Conservation (phyloP, 2,329 filamentous ascomycete genomes). For the Sporothrix phasma region DNA sequence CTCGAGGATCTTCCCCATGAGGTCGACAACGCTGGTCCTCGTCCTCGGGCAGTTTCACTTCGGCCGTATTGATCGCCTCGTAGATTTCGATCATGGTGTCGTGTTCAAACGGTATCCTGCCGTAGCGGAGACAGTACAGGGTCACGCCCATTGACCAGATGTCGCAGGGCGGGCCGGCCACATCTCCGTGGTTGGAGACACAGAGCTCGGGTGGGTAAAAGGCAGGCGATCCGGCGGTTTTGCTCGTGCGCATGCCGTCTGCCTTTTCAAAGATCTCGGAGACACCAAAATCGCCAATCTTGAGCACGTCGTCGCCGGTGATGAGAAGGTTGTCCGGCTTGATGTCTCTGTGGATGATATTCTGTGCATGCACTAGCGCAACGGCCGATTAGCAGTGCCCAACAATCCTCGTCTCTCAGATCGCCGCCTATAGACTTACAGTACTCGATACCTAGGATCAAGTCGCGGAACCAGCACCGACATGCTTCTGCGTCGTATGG, state of each 20-base stretch:
- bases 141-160: conserved; percentile 99
- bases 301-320: conserved; percentile 84
- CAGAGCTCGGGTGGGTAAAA: conserved; percentile 93
- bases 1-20: conserved; percentile 65
- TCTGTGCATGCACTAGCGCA: conserved; percentile 70
- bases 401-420: not conserved
- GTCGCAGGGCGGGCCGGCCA: conserved; percentile 82
- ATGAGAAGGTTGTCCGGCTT: conserved; percentile 94
- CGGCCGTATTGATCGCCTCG: conserved; percentile 70
- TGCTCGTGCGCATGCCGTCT: conserved; percentile 78
- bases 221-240: conserved; percentile 87
- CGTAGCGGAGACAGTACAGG: conserved; percentile 84
- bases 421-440: conserved; percentile 39
- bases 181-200: conserved; percentile 71
- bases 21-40: conserved; percentile 61
- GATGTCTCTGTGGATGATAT: conserved; percentile 91
- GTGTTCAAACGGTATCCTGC: conserved; percentile 75
- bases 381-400: not conserved
- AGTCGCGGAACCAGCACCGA: conserved; percentile 85
- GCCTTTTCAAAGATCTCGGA: conserved; percentile 94
- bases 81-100: conserved; percentile 76
- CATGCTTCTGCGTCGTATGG: conserved; percentile 78
- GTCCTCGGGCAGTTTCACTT: conserved; percentile 50
- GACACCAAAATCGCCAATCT: conserved; percentile 97
- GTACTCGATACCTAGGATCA: conserved; percentile 93